A percentile compares a stretch with the other conserved stretches of the same genome.
Evolutionary conservation across 495 filamentous ascomycete genomes (phyloP).

Genomic region (Aspergillus diversus): DNA sequence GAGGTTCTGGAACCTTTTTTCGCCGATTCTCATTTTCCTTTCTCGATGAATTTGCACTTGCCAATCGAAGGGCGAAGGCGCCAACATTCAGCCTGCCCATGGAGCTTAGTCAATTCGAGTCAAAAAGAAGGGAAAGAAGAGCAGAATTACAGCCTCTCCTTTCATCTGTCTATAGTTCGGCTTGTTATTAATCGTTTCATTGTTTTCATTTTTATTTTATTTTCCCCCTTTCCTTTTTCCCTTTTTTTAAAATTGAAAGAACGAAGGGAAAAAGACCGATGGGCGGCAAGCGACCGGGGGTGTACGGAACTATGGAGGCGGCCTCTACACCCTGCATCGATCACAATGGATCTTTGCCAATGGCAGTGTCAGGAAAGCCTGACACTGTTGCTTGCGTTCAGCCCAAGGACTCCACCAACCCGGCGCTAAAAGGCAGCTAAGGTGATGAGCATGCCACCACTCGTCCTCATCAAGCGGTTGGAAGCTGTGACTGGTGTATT

Average conservation of each 20-base stretch:
- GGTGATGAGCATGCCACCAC: constrained; percentile 25
- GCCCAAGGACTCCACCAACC: constrained; percentile 26
- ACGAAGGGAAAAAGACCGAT: constrained; percentile 15
- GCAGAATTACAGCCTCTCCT: background rate
- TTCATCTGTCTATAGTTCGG: background rate
- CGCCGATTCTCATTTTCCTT: background rate
- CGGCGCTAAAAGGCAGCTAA: constrained; percentile 24
- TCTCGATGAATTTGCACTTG: background rate
- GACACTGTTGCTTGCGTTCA: constrained; percentile 30
- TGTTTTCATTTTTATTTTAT: background rate
- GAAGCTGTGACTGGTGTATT: background rate
- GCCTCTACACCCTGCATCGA: constrained; percentile 46
- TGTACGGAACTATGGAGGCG: constrained; percentile 21
- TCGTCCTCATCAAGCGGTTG: constrained; percentile 17
- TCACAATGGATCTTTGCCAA: constrained; percentile 33
- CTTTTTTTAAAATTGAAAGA: background rate
- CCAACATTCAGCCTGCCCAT: background rate
- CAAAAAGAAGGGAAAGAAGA: background rate
- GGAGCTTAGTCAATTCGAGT: background rate
- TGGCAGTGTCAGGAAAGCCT: constrained; percentile 17
- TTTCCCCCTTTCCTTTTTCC: constrained; percentile 8
- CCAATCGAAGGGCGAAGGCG: background rate
- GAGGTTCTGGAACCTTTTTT: constrained; percentile 1
- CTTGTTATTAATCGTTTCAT: background rate
- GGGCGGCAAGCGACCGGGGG: constrained; percentile 25